Conservation (phyloP, 2,329 filamentous ascomycete genomes). For the Fusarium falciforme region DNA sequence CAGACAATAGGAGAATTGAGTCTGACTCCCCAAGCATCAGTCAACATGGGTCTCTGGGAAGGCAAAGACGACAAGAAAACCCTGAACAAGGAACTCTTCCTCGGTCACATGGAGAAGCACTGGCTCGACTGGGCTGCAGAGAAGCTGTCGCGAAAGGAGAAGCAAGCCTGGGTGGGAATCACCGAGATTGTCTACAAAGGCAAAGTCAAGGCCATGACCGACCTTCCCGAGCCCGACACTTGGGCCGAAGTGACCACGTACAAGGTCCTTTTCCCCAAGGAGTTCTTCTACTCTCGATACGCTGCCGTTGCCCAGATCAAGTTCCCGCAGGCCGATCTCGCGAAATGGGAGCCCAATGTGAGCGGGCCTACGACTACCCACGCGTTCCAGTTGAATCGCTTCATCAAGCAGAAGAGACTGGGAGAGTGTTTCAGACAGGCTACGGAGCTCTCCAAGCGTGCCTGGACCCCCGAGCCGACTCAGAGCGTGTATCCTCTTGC, state of each 20-base stretch:
- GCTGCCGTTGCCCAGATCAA: conserved; percentile 3
- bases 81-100: neutral
- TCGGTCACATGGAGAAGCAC: neutral
- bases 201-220: neutral
- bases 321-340: conserved; percentile 2
- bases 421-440: neutral
- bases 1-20: neutral
- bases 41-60: neutral
- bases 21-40: neutral
- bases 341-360: conserved; percentile 10
- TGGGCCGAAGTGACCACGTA: conserved; percentile 2
- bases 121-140: neutral
- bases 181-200: neutral
- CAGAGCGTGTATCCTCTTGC: neutral
- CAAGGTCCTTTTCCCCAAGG: conserved; percentile 6
- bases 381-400: neutral
- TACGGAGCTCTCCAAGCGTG: neutral
- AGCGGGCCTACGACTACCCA: neutral
- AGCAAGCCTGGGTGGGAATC: neutral
- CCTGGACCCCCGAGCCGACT: neutral
- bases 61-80: neutral
- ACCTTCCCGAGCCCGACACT: neutral
- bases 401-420: neutral
- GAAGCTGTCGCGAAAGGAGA: neutral
- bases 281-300: conserved; percentile 5